Evolutionary conservation across 78 protist genomes (phyloP).

Genomic region (Polysphondylium violaceum): DNA sequence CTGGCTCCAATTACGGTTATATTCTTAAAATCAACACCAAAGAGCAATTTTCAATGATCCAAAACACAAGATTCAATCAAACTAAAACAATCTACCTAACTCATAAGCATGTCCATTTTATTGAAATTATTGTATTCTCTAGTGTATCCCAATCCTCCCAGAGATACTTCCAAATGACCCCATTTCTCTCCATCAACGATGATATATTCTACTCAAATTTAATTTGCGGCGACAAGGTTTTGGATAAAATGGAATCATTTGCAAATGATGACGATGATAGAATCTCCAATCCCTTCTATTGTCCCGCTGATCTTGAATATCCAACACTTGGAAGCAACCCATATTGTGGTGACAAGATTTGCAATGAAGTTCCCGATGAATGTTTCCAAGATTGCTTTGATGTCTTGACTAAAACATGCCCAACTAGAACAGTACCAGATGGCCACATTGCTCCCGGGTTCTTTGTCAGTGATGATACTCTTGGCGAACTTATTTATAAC

Average conservation of each 20-base stretch:
- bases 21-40: too few relatives aligned
- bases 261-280: not conserved
- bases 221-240: conserved; percentile 7
- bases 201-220: not conserved
- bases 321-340: too few relatives aligned
- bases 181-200: too few relatives aligned
- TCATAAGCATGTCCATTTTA: too few relatives aligned
- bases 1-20: too few relatives aligned
- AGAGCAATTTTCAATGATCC: too few relatives aligned
- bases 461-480: not conserved
- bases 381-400: conserved; percentile 15
- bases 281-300: not conserved
- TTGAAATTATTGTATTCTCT: too few relatives aligned
- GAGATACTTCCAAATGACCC: too few relatives aligned
- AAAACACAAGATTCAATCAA: too few relatives aligned
- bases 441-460: not conserved
- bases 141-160: too few relatives aligned
- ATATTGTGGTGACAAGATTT: not conserved
- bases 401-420: not conserved
- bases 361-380: conserved; percentile 33
- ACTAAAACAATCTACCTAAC: too few relatives aligned
- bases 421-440: conserved; percentile 19
- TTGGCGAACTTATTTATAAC: conserved; percentile 5
- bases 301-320: not conserved
- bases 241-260: not conserved